Conservation (phyloP, 768 basidiomycete species). For the Mycena belliarum region DNA sequence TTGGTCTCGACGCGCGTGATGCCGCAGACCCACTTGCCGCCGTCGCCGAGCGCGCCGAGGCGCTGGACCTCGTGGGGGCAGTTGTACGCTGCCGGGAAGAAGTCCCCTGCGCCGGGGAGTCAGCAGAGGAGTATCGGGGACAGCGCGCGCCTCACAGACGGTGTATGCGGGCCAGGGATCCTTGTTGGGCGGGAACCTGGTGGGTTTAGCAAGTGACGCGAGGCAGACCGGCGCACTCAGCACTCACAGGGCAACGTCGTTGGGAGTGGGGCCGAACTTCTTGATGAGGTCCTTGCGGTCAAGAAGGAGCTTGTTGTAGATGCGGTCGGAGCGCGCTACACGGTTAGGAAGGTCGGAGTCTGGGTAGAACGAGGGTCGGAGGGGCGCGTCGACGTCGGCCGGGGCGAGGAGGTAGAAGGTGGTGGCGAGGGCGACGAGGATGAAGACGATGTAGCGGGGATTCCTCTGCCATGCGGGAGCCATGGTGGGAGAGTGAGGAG, state of each 20-base stretch:
- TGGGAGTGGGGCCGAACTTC: constrained; percentile 53
- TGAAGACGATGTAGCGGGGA: constrained; percentile 51
- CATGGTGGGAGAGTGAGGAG: neutral
- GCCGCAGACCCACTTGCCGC: constrained; percentile 67
- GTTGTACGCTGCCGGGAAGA: constrained; percentile 52
- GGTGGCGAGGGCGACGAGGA: constrained; percentile 40
- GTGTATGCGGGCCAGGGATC: constrained; percentile 62
- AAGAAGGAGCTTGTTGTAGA: constrained; percentile 46
- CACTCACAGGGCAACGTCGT: constrained; percentile 48
- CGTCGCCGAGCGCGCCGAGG: constrained; percentile 60
- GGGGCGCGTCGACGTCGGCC: constrained; percentile 12
- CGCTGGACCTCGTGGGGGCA: constrained; percentile 54
- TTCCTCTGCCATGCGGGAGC: constrained; percentile 39
- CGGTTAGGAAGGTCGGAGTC: constrained; percentile 42
- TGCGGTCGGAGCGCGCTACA: constrained; percentile 43
- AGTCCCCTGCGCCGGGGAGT: constrained; percentile 46
- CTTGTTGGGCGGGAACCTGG: constrained; percentile 53
- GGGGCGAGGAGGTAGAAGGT: constrained; percentile 50
- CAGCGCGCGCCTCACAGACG: constrained; percentile 42
- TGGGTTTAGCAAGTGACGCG: constrained; percentile 2
- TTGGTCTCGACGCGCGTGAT: constrained; percentile 55
- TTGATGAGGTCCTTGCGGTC: constrained; percentile 48
- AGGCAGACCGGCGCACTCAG: neutral
- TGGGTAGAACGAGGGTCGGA: neutral
- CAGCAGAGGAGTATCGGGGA: neutral